Base-by-base conservation (phyloP, 108 stramenopile species). In the Pseudonitzschia multistriata region DNA sequence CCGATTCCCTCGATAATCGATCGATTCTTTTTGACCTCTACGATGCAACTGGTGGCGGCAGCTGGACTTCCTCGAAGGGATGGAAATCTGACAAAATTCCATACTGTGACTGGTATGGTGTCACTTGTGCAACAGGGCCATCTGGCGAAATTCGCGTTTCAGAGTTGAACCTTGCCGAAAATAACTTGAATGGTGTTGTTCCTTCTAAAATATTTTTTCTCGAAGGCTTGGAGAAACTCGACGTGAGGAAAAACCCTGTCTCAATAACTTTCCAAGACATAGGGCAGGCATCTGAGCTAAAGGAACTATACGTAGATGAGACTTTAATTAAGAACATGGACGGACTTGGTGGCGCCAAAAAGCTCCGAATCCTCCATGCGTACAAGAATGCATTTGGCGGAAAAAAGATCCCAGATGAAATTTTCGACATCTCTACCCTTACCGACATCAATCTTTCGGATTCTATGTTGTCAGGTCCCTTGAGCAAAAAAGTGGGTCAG, bases 31-130 rank as follows among this genome's bases (percentile, higher is more conserved):
- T 65, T 55, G 77, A 85, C 55, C 54, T 94, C 11, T 94, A 78
- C 61, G 71, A 75, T 33, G 74, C 81, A 29, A 81, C 88, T 1
- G 79, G 64, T 28, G 93, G 93, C 8, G 24, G 59, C 10, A 67
- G 68, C 22, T 94, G 93, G 93, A 66, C 45, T 7, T 80, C 83
- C 45, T 67, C 45, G 22, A 70, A 68, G 28, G 81, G 85, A 55
- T 94, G 93, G 93, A 42, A 67, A 5, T 66, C 74, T 22, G 71
- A 76, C 35, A 53, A 68, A 14, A 68, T 35, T 4, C 19, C 74
- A 13, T 71, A 88, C 29, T 94, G 93, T 74, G 66, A 81, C 25
- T 94, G 89, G 80, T 78, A 88, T 61, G 93, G 93, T 36, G 74
- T 94, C 28, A 81, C 67, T 11, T 94, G 93, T 66, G 27, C 30